Conservation (phyloP, 169 alveolate genomes). For the Plasmodium coatneyi region DNA sequence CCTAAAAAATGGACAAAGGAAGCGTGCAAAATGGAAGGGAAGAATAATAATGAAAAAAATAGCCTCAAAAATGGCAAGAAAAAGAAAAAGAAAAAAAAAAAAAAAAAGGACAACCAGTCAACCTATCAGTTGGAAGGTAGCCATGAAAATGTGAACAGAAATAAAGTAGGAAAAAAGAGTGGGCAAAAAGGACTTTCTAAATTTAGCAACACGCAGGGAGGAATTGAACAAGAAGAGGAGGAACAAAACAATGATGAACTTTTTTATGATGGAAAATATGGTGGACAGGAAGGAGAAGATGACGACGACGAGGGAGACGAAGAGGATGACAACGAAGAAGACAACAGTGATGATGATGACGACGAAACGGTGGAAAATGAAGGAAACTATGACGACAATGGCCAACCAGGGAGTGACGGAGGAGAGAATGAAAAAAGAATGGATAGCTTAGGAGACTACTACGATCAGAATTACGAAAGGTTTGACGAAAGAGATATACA, state of each 20-base stretch:
- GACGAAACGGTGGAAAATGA: conserved; percentile 25
- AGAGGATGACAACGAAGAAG: background rate
- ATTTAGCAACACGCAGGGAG: background rate
- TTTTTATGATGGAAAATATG: background rate
- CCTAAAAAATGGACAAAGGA: conserved; percentile 75
- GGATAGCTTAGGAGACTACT: conserved; percentile 9
- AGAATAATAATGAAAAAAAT: conserved; percentile 5
- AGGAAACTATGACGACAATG: background rate
- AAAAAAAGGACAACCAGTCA: background rate
- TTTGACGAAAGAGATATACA: conserved; percentile 17
- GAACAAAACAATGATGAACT: background rate
- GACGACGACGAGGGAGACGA: background rate
- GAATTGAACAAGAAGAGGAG: background rate
- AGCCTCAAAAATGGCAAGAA: background rate
- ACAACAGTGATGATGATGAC: conserved; percentile 7
- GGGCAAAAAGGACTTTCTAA: background rate
- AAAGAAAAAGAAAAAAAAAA: conserved; percentile 29
- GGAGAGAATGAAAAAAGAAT: conserved; percentile 44
- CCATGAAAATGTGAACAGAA: background rate
- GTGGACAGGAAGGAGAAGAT: background rate
- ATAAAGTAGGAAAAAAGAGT: background rate
- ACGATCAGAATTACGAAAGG: conserved; percentile 47
- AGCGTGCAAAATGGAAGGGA: conserved; percentile 2
- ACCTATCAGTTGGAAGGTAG: conserved; percentile 2
- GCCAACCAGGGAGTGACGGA: background rate